Evolutionary conservation across 805 yeast species (phyloP).

Genomic region (Candida maltosa): DNA sequence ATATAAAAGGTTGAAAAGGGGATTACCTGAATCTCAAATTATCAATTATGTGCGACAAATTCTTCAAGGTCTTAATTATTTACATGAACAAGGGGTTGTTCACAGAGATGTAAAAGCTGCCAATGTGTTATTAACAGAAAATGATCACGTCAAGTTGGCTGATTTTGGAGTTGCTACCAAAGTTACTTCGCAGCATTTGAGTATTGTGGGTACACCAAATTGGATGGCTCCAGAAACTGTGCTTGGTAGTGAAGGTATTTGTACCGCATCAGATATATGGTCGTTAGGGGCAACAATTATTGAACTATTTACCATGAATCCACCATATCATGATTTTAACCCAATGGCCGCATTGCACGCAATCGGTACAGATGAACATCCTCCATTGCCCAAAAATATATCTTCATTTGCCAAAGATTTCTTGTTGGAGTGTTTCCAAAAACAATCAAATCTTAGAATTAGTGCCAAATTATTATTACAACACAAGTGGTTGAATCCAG

Average conservation of each 20-base stretch:
- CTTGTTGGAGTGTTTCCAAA: constrained; percentile 64
- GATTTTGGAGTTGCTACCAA: constrained; percentile 94
- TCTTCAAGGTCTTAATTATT: constrained; percentile 56
- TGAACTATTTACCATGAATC: constrained; percentile 80
- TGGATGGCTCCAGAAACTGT: constrained; percentile 99
- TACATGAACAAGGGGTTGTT: constrained; percentile 71
- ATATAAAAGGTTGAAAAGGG: constrained; percentile 44
- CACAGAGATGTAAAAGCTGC: constrained; percentile 95
- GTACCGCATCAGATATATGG: constrained; percentile 90
- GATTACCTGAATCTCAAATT: constrained; percentile 54
- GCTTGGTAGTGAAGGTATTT: constrained; percentile 72
- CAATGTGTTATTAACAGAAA: constrained; percentile 66
- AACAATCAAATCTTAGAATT: constrained; percentile 58
- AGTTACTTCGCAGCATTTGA: constrained; percentile 33
- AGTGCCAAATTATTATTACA: constrained; percentile 52
- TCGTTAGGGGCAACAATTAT: constrained; percentile 92
- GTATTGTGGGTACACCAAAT: constrained; percentile 82
- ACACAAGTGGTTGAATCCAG: constrained; percentile 57
- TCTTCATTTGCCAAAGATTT: constrained; percentile 51
- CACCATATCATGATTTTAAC: constrained; percentile 77
- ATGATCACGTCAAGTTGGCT: constrained; percentile 76
- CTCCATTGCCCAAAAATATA: constrained; percentile 59
- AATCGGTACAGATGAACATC: constrained; percentile 70
- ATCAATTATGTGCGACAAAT: constrained; percentile 51
- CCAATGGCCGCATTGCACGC: constrained; percentile 83